Percentiles rank a stretch among this genome's conserved stretches.
Conservation (phyloP, 2,329 filamentous ascomycete genomes). For the Ophiostoma quercus region DNA sequence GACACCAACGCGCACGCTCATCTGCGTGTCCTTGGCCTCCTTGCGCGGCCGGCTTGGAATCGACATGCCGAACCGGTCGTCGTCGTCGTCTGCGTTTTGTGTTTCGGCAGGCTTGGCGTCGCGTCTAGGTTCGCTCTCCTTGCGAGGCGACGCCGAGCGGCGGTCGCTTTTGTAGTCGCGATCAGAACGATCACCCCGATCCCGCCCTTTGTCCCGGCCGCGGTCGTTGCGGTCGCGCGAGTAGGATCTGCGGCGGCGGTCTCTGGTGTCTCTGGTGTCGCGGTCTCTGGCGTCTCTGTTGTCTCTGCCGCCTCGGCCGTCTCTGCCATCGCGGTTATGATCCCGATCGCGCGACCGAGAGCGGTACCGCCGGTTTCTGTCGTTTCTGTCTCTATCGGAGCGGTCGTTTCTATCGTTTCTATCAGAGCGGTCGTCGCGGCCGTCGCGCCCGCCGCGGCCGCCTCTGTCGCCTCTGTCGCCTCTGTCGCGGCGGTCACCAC, state of each 20-base stretch:
- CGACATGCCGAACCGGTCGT: neutral
- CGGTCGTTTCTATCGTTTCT: no score
- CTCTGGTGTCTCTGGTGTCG: no score
- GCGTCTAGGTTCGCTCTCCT: neutral
- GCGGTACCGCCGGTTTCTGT: no score
- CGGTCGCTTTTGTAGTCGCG: neutral
- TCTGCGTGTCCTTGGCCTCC: neutral
- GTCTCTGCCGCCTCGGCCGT: no score
- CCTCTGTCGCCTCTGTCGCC: no score
- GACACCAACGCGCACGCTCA: slow-evolving; percentile 5
- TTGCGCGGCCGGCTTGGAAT: slow-evolving; percentile 10
- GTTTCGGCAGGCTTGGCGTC: neutral
- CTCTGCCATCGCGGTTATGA: no score
- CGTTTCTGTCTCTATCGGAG: no score
- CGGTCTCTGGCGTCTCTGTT: no score
- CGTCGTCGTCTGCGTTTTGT: slow-evolving; percentile 7
- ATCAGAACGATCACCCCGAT: neutral
- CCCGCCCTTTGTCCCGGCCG: neutral
- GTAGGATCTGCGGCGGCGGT: no score
- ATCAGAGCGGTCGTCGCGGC: no score
- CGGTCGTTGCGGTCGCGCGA: slow-evolving; percentile 10
- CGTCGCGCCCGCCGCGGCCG: no score
- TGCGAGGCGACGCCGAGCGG: slow-evolving; percentile 1
- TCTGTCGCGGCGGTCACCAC: slow-evolving; percentile 9
- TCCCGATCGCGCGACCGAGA: no score